Evolutionary conservation across 2,329 filamentous ascomycete genomes (phyloP).

Genomic region (Didymosphaeria variabile): DNA sequence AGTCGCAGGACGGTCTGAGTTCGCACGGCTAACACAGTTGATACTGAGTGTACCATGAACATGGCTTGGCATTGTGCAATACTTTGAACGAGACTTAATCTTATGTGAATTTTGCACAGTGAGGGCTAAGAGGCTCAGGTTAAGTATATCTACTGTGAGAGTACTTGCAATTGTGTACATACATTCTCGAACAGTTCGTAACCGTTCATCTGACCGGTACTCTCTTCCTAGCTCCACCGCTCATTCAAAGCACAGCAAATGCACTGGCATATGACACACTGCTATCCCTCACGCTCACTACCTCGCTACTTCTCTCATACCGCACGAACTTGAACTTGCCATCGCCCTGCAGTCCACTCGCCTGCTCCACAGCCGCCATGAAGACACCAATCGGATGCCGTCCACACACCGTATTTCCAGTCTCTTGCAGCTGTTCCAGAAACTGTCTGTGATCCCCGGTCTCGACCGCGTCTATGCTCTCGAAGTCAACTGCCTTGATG

Average conservation of each 20-base stretch:
- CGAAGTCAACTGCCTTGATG: constrained; percentile 80
- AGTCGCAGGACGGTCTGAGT: no score
- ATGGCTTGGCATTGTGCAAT: neutral
- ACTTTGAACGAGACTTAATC: neutral
- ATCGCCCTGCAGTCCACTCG: constrained; percentile 55
- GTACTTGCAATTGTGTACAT: neutral
- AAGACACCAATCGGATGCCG: constrained; percentile 92
- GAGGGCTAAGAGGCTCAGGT: neutral
- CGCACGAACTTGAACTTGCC: constrained; percentile 79
- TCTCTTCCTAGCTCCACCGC: neutral
- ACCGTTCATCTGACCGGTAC: neutral
- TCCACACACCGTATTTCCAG: constrained; percentile 92
- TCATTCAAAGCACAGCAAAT: constrained; percentile 69
- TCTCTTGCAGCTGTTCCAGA: constrained; percentile 72
- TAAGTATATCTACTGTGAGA: neutral
- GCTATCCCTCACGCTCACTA: constrained; percentile 72
- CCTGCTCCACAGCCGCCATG: constrained; percentile 84
- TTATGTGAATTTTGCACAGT: neutral
- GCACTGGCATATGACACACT: constrained; percentile 97
- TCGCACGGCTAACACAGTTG: no score
- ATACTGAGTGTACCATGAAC: no score
- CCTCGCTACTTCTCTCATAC: constrained; percentile 87
- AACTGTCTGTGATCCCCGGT: constrained; percentile 77
- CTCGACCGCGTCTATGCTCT: constrained; percentile 86
- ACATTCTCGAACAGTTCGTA: neutral